Evolutionary conservation across 2,329 filamentous ascomycete genomes (phyloP).

Genomic region (Aspergillus niger): DNA sequence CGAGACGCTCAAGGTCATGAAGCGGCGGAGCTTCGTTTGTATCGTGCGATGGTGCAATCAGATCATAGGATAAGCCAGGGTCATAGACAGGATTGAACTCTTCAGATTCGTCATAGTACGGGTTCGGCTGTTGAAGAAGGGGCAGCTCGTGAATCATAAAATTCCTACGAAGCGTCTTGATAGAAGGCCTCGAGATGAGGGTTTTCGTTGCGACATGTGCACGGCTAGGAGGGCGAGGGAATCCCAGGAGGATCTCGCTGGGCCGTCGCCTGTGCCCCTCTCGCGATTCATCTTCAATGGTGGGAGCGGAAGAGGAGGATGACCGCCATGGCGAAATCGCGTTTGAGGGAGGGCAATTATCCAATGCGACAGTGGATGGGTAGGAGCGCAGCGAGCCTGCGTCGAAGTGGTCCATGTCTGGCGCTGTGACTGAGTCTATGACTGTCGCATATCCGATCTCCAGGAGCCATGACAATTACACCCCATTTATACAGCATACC

Average conservation of each 20-base stretch:
- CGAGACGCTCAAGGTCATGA: slow-evolving; percentile 63
- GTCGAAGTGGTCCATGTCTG: slow-evolving; percentile 9
- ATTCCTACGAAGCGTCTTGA: slow-evolving; percentile 32
- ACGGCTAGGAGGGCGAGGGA: slow-evolving; percentile 27
- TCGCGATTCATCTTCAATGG: not conserved
- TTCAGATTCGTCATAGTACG: slow-evolving; percentile 24
- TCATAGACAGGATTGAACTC: slow-evolving; percentile 35
- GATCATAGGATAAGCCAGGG: slow-evolving; percentile 37
- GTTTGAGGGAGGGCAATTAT: slow-evolving; percentile 2
- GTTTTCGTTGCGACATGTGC: slow-evolving; percentile 14
- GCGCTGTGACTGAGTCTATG: not conserved
- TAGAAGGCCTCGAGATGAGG: slow-evolving; percentile 23
- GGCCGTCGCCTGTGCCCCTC: slow-evolving; percentile 7
- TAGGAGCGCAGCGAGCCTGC: slow-evolving; percentile 15
- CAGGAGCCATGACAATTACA: not conserved
- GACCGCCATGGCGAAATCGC: not conserved
- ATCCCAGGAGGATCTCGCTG: slow-evolving; percentile 24
- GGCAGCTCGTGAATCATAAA: slow-evolving; percentile 30
- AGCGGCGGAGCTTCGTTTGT: slow-evolving; percentile 26
- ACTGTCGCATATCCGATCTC: not conserved
- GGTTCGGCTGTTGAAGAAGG: slow-evolving; percentile 31
- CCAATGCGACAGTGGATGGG: slow-evolving; percentile 12
- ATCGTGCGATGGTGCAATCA: slow-evolving; percentile 35
- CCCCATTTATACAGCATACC: not conserved
- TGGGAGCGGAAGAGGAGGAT: not conserved